These are phyloP conservation scores for Arthroderma sp. DNA, from an alignment of 2,329 filamentous ascomycete species.

Conservation along the genomic window DNA sequence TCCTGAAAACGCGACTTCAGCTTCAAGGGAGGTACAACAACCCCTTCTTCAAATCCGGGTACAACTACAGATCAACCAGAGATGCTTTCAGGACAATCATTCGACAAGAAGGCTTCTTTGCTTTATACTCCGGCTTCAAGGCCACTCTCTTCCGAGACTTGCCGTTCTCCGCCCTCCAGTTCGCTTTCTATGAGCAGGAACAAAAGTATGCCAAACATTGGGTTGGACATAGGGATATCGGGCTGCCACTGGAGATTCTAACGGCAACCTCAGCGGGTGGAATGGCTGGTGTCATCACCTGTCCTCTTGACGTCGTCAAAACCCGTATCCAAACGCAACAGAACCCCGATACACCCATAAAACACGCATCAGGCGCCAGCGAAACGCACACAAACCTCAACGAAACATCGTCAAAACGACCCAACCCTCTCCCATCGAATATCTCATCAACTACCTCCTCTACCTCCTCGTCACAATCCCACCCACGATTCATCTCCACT, in stretches of 20 bases:
- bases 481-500: constrained; percentile 70
- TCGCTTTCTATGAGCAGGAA: constrained; percentile 96
- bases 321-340: constrained; percentile 92
- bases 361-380: constrained; percentile 2
- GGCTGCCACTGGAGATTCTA: constrained; percentile 68
- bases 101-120: constrained; percentile 64
- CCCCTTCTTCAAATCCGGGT: constrained; percentile 81
- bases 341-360: constrained; percentile 32
- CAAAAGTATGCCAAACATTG: constrained; percentile 67
- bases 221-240: constrained; percentile 71
- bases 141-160: constrained; percentile 89
- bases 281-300: constrained; percentile 85
- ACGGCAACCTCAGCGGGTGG: constrained; percentile 85
- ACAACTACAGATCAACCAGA: constrained; percentile 80
- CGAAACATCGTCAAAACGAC: constrained; percentile 14
- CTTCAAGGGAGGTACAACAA: constrained; percentile 93
- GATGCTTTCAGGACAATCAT: constrained; percentile 81
- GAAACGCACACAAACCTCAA: constrained; percentile 8
- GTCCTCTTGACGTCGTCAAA: constrained; percentile 93
- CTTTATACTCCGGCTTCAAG: constrained; percentile 93
- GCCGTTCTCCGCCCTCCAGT: constrained; percentile 90
- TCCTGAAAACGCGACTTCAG: constrained; percentile 92
- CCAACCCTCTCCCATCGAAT: constrained; percentile 11
- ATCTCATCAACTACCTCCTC: constrained; percentile 12
- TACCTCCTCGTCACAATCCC: constrained; percentile 25